These are phyloP conservation scores for Paratinospora sagittata DNA, from an alignment of 164 flowering plant genomes.

Conservation along the genomic window DNA sequence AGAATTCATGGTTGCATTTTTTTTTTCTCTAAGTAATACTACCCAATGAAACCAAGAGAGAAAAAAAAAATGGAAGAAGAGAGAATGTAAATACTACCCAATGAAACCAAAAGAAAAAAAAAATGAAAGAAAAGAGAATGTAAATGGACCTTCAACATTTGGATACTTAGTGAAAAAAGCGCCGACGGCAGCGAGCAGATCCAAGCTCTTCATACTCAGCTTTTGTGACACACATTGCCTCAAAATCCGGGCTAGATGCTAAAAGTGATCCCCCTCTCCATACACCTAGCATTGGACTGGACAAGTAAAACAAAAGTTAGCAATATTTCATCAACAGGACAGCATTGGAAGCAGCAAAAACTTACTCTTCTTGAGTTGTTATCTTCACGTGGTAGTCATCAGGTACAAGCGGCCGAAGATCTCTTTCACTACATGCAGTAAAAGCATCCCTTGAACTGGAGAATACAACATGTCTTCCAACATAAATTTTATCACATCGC, in stretches of 20 bases:
- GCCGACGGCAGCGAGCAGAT: conserved; percentile 73
- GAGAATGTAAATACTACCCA: neutral
- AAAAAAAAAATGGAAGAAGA: too few relatives aligned
- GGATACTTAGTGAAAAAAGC: conserved; percentile 63
- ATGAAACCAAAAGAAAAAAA: neutral
- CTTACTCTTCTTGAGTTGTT: conserved; percentile 87
- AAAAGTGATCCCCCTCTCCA: conserved; percentile 98
- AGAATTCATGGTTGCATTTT: neutral
- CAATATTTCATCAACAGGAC: neutral
- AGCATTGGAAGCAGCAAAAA: neutral
- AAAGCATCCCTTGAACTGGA: conserved; percentile 6
- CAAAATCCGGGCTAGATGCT: conserved; percentile 96
- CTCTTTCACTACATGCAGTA: conserved; percentile 56
- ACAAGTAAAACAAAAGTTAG: conserved; percentile 10
- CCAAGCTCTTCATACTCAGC: conserved; percentile 93
- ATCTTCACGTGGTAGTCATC: conserved; percentile 80
- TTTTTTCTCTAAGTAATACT: too few relatives aligned
- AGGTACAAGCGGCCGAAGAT: conserved; percentile 94
- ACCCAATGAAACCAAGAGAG: too few relatives aligned
- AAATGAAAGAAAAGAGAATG: too few relatives aligned
- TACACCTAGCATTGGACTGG: conserved; percentile 85
- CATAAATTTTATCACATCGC: neutral
- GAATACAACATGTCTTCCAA: neutral
- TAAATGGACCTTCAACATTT: neutral
- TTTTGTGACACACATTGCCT: conserved; percentile 89